A percentile compares a stretch with the other conserved stretches of the same genome.
These are phyloP conservation scores for Fraxinus anomala DNA, from an alignment of 257 asterid genomes.

Conservation along the genomic window DNA sequence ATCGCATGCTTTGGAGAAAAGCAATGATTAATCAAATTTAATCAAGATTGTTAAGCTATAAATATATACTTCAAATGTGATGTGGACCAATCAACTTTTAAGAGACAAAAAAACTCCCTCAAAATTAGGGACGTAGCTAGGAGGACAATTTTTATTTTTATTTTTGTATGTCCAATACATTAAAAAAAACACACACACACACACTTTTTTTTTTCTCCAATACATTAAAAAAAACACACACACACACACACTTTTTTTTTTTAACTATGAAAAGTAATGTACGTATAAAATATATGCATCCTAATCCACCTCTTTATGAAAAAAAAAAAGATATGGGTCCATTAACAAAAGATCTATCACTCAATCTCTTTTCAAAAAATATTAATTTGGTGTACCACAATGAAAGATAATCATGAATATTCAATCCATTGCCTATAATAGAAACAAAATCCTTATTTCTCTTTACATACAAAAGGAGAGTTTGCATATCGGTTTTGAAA, in stretches of 20 bases:
- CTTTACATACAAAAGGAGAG: slow-evolving; percentile 25
- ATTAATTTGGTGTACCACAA: slow-evolving; percentile 3
- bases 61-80: background rate
- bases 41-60: background rate
- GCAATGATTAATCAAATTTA: slow-evolving; percentile 6
- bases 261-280: background rate
- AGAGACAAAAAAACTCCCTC: background rate
- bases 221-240: too few relatives aligned
- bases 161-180: too few relatives aligned
- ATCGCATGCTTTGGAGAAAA: background rate
- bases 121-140: too few relatives aligned
- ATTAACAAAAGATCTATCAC: slow-evolving; percentile 23
- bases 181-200: too few relatives aligned
- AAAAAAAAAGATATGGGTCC: slow-evolving; percentile 37
- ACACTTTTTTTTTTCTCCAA: too few relatives aligned
- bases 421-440: slow-evolving; percentile 24
- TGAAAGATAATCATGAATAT: slow-evolving; percentile 26
- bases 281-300: slow-evolving; percentile 13
- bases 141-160: too few relatives aligned
- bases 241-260: too few relatives aligned
- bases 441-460: slow-evolving; percentile 32
- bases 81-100: background rate
- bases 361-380: slow-evolving; percentile 4
- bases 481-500: slow-evolving; percentile 19
- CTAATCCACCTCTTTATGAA: slow-evolving; percentile 35